A percentile compares a stretch with the other conserved stretches of the same genome.
phyloP scores from a whole-genome alignment of 345 rosid species.

The Arabidopsis suecica region DNA sequence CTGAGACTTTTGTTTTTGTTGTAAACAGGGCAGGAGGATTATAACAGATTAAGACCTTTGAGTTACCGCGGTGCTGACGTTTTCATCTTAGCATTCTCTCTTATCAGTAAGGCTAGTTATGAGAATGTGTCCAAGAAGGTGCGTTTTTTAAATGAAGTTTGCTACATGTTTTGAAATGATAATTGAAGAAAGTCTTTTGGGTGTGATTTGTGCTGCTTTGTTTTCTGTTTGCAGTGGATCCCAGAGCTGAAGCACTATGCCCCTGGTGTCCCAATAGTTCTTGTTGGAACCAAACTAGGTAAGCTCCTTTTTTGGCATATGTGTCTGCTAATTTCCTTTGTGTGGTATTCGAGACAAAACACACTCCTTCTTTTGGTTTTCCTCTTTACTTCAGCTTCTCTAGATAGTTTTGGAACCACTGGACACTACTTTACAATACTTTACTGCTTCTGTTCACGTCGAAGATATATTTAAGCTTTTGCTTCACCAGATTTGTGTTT shows the following conservation, averaged over 20 bases:
- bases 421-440: constrained; percentile 1
- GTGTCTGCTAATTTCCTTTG: background rate
- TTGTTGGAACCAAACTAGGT: constrained; percentile 98
- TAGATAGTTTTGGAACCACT: background rate
- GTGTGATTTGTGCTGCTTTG: constrained; percentile 1
- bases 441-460: constrained; percentile 1
- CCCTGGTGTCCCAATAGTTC: constrained; percentile 90
- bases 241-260: constrained; percentile 95
- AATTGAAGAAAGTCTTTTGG: background rate
- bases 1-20: constrained; percentile 22
- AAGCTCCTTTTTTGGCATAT: constrained; percentile 1
- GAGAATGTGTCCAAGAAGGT: constrained; percentile 98
- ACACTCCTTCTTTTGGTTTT: background rate
- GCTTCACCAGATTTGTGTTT: background rate
- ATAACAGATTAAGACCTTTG: constrained; percentile 88
- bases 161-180: background rate
- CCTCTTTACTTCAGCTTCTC: constrained; percentile 17
- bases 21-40: constrained; percentile 89
- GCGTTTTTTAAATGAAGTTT: background rate
- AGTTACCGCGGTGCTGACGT: constrained; percentile 97
- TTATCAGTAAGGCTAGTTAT: constrained; percentile 98
- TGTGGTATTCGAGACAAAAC: constrained; percentile 19
- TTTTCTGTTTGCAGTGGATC: constrained; percentile 75
- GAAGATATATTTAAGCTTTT: background rate
- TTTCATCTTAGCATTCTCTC: constrained; percentile 90